phyloP scores from a whole-genome alignment of 768 basidiomycete species.

The Sarcomyxa edulis region DNA sequence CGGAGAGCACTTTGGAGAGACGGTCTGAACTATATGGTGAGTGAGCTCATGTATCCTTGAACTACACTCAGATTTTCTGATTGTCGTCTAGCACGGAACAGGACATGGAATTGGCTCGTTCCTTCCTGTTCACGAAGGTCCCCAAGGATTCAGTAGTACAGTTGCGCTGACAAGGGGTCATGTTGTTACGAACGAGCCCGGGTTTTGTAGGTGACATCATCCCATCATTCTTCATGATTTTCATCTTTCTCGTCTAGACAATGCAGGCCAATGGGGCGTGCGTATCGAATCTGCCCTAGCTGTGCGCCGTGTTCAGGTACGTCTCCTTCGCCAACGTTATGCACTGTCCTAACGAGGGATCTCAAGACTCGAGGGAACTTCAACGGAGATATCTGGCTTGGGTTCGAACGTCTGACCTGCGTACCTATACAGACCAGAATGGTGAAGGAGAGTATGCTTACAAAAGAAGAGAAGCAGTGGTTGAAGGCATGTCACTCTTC shows the following conservation, averaged over 20 bases:
- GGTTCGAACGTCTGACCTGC: slow-evolving; percentile 88
- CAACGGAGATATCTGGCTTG: slow-evolving; percentile 77
- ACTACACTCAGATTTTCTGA: slow-evolving; percentile 6
- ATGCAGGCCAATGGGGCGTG: slow-evolving; percentile 80
- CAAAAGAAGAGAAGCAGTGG: slow-evolving; percentile 85
- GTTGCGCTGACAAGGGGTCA: slow-evolving; percentile 79
- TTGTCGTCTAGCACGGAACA: slow-evolving; percentile 67
- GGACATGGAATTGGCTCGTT: slow-evolving; percentile 90
- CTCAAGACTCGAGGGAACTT: slow-evolving; percentile 64
- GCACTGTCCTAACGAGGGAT: slow-evolving; percentile 4
- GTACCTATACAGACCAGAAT: slow-evolving; percentile 92
- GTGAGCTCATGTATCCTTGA: slow-evolving; percentile 17
- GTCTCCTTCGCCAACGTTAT: slow-evolving; percentile 15
- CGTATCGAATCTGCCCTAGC: slow-evolving; percentile 85
- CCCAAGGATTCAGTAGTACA: slow-evolving; percentile 68
- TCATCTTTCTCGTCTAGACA: slow-evolving; percentile 37
- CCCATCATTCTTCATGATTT: slow-evolving; percentile 6
- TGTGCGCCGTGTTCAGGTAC: slow-evolving; percentile 60
- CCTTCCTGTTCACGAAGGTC: slow-evolving; percentile 81
- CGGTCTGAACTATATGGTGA: slow-evolving; percentile 72
- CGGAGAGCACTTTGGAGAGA: slow-evolving; percentile 85
- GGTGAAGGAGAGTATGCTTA: slow-evolving; percentile 80
- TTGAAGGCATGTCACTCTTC: slow-evolving; percentile 48
- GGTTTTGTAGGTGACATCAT: slow-evolving; percentile 62
- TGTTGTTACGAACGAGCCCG: slow-evolving; percentile 92